Evolutionary conservation across 306 rosid species (phyloP), one percentile per base, ranked within the genome.

Genomic region (Canavalia ensiformis): DNA sequence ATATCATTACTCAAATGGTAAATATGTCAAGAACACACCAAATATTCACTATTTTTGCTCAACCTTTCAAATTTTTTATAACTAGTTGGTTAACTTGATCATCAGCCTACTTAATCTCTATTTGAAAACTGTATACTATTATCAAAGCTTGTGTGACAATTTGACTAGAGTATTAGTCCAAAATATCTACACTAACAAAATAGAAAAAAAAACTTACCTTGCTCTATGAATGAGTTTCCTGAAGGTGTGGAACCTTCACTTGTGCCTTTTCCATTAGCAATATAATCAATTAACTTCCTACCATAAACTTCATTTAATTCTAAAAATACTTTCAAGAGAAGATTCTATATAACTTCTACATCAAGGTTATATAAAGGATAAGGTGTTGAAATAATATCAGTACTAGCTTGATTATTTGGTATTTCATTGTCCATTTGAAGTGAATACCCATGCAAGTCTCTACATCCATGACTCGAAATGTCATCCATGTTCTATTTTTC

Each of bases 331-430:
- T n/a, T n/a, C n/a, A n/a, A n/a, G n/a, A n/a, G n/a, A n/a, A n/a
- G n/a, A n/a, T n/a, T n/a, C n/a, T n/a, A n/a, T n/a, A n/a, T n/a
- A n/a, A n/a, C n/a, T n/a, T n/a, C n/a, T n/a, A n/a, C n/a, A n/a
- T n/a, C n/a, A n/a, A 95, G 99, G 80, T 85, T 84, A 74, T 83
- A 85, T 73, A 95, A 73, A 76, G 96, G 96, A 57, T 95, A 97
- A 10, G 90, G 88, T 68, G 82, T 84, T 47, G 90, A 72, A 81
- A 73, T 90, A 54, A 34, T 75, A 58, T 74, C 67, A 77, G 42
- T 55, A 78, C 74, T 59, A 84, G 90, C 81, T 86, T 86, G 94
- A 39, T 84, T 66, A 75, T 52, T 74, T 62, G 70, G 76, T 54
- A 65, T 78, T 63, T 81, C 69, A 71, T 77, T 72, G 57, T 82